Base-by-base conservation (phyloP, 495 filamentous ascomycete species). In the Podospora pseudoanserina region DNA sequence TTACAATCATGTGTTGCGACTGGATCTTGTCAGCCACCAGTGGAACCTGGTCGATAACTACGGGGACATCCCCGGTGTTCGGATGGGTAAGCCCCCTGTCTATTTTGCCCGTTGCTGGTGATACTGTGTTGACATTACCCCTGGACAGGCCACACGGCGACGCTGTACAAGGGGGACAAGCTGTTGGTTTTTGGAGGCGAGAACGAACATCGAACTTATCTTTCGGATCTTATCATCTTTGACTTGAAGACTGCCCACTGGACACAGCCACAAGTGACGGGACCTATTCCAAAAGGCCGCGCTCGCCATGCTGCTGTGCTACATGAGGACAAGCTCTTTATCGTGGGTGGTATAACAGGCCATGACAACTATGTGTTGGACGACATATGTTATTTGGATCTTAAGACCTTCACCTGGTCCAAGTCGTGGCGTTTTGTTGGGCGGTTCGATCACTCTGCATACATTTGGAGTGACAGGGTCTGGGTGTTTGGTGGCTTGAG, bases 11-110 rank as follows among this genome's bases (percentile, higher is more conserved):
- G 95, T 99, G 60, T 83, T 99, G 60, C 89, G 86, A 71, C 80
- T 99, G 34, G 92, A 98, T 77, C 81, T 99, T 64, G 86, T 89
- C 69, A 91, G 89, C 57, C 86, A 94, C 67, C 91, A 93, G 73
- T 99, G 95, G 95, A 94, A 88, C 54, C 82, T 99, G 23, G 93
- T 99, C 11, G 95, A 99, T 77, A 99, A 99, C 78, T 99, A 96
- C 80, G 95, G 95, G 18, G 95, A 98, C 78, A 99, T 99, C 67
- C 95, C 95, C 4, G 95, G 96, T 20, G 95, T 99, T 34, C 87
- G 95, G 74, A 98, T 99, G 95, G 95, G 94, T 96, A 82, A 66
- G 86, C 68, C 27, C 28, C 32, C 65, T 34, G 27, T 54, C 32
- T 20, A 7, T 63, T 16, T 28, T 39, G 44, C 4, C 7, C 9